Conservation (phyloP, 768 basidiomycete species). For the Psilocybe cubensis region DNA sequence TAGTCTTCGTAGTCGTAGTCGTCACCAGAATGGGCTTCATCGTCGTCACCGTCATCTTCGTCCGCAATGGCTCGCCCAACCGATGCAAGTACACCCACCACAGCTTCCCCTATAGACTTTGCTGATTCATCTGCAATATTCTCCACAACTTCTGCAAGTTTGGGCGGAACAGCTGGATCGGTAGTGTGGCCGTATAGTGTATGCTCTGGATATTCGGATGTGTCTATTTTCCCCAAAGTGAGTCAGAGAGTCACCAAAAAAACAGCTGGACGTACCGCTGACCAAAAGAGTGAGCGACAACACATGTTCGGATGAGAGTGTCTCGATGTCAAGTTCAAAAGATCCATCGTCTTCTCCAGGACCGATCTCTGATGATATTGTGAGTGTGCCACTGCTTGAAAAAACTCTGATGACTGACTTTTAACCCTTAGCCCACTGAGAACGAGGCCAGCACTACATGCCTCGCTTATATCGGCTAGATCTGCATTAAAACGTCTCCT, state of each 20-base stretch:
- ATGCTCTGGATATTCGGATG: constrained; percentile 71
- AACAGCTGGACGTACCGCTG: constrained; percentile 39
- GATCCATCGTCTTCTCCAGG: constrained; percentile 67
- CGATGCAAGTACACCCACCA: constrained; percentile 45
- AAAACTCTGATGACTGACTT: constrained; percentile 35
- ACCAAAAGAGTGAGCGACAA: too few relatives aligned
- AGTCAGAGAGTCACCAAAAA: neutral
- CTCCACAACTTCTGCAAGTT: constrained; percentile 46
- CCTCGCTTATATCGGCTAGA: constrained; percentile 48
- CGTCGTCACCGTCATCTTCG: constrained; percentile 11
- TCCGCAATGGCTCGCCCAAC: constrained; percentile 27
- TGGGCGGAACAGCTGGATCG: constrained; percentile 43
- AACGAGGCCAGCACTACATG: constrained; percentile 37
- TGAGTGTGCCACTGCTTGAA: neutral
- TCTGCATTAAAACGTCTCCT: constrained; percentile 61
- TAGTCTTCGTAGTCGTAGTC: constrained; percentile 42
- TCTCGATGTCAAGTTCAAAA: constrained; percentile 51
- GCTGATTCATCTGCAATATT: constrained; percentile 45
- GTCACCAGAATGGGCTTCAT: constrained; percentile 29
- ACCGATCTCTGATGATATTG: constrained; percentile 41
- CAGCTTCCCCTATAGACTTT: constrained; percentile 45
- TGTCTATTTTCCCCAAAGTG: constrained; percentile 40
- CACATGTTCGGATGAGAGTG: constrained; percentile 36
- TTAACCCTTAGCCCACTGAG: constrained; percentile 41
- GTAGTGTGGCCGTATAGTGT: constrained; percentile 58